phyloP scores from a whole-genome alignment of 2,329 filamentous ascomycete genomes.

The Ophiostoma fasciatum region DNA sequence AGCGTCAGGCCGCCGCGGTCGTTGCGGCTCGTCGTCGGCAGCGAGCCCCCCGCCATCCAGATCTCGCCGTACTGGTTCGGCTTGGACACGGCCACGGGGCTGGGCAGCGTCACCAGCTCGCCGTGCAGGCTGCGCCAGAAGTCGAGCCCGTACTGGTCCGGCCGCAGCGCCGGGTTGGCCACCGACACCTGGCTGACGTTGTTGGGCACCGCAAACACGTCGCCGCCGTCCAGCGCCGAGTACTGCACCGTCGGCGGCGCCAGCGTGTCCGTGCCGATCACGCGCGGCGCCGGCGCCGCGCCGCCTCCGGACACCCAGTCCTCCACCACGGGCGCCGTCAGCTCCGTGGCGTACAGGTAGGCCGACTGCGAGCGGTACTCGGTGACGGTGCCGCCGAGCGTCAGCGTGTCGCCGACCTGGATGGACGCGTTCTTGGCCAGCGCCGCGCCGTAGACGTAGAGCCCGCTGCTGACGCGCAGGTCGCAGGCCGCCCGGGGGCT shows the following conservation, averaged over 20 bases:
- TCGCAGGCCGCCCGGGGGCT: slow-evolving; percentile 42
- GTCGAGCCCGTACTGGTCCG: slow-evolving; percentile 49
- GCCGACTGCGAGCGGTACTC: slow-evolving; percentile 39
- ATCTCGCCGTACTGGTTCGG: slow-evolving; percentile 53
- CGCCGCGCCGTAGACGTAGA: slow-evolving; percentile 47
- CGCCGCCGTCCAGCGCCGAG: slow-evolving; percentile 47
- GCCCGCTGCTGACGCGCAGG: slow-evolving; percentile 42
- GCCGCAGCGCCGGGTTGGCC: slow-evolving; percentile 45
- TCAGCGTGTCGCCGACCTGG: slow-evolving; percentile 47
- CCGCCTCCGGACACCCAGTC: slow-evolving; percentile 1
- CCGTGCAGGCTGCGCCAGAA: slow-evolving; percentile 60
- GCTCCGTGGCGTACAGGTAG: slow-evolving; percentile 51
- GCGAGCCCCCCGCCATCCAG: slow-evolving; percentile 54
- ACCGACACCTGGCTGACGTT: slow-evolving; percentile 41
- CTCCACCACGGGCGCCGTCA: slow-evolving; percentile 26
- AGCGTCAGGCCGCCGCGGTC: too few relatives aligned
- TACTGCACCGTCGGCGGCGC: slow-evolving; percentile 47
- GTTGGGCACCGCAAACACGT: slow-evolving; percentile 51
- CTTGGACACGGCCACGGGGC: slow-evolving; percentile 39
- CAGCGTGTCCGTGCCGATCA: slow-evolving; percentile 42
- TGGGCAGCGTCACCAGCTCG: slow-evolving; percentile 49
- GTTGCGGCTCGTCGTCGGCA: slow-evolving; percentile 40
- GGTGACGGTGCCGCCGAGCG: slow-evolving; percentile 41
- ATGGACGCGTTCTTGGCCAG: slow-evolving; percentile 29
- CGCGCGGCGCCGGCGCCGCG: slow-evolving; percentile 26